Percentiles rank a stretch among this genome's conserved stretches.
Conservation (phyloP, 108 stramenopile genomes). For the Nitzschia palea region DNA sequence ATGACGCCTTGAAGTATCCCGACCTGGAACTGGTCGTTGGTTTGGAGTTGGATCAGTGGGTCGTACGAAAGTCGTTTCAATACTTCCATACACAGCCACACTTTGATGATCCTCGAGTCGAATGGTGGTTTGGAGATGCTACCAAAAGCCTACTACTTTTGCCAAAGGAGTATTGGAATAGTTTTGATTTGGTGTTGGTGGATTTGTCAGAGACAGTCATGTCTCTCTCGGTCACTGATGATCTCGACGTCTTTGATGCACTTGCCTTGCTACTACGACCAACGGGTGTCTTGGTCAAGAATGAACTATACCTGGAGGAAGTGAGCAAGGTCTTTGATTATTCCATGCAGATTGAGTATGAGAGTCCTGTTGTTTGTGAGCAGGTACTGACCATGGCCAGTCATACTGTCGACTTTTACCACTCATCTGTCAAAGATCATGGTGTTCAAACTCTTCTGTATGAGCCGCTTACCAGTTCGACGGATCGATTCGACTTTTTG, state of each 20-base stretch:
- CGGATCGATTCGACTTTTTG: conserved; percentile 11
- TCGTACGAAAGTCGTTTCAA: conserved; percentile 66
- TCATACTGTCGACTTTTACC: conserved; percentile 40
- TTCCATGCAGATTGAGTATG: conserved; percentile 28
- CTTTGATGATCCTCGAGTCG: conserved; percentile 77
- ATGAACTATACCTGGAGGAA: conserved; percentile 50
- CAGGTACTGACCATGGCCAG: conserved; percentile 45
- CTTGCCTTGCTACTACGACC: conserved; percentile 70
- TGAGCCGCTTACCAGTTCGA: background rate
- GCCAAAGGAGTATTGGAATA: conserved; percentile 74
- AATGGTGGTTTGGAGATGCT: conserved; percentile 90
- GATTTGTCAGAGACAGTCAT: conserved; percentile 82
- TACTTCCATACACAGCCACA: conserved; percentile 84
- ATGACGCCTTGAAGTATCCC: conserved; percentile 84
- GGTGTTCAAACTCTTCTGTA: conserved; percentile 38
- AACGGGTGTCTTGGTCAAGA: conserved; percentile 84
- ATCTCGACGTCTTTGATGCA: conserved; percentile 29
- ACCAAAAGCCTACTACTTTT: conserved; percentile 66
- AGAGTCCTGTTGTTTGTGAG: conserved; percentile 63
- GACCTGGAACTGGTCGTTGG: conserved; percentile 75
- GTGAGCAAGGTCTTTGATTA: conserved; percentile 38
- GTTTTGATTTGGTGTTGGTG: conserved; percentile 78
- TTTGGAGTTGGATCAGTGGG: conserved; percentile 83
- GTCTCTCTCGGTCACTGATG: conserved; percentile 35
- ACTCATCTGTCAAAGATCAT: conserved; percentile 27